These are phyloP conservation scores for Saksenaea vasiformis DNA, from an alignment of 371 early-diverging fungal genomes.

Conservation along the genomic window DNA sequence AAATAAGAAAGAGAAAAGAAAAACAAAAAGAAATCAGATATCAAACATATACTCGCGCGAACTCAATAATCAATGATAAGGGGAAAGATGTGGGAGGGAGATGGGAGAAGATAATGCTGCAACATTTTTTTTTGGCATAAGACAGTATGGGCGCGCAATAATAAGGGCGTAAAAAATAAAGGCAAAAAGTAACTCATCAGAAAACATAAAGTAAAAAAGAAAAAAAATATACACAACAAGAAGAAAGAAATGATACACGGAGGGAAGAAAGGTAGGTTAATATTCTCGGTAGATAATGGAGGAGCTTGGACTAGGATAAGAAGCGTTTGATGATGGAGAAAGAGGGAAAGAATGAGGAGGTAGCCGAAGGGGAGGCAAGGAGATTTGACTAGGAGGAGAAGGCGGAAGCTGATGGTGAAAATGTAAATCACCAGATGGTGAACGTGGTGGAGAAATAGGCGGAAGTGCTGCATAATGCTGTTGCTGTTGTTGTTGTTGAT, in stretches of 20 bases:
- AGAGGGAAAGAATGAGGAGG: conserved; percentile 28
- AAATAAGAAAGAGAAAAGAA: neutral
- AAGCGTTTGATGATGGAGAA: conserved; percentile 29
- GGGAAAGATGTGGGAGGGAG: conserved; percentile 21
- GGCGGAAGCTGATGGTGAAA: neutral
- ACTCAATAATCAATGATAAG: conserved; percentile 22
- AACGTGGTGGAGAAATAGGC: conserved; percentile 51
- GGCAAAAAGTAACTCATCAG: neutral
- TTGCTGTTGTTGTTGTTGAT: conserved; percentile 29
- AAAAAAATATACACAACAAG: neutral
- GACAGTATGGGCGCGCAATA: neutral
- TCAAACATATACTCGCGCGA: conserved; percentile 1
- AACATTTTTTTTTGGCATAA: neutral
- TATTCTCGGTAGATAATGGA: neutral
- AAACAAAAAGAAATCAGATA: neutral
- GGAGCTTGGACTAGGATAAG: conserved; percentile 38
- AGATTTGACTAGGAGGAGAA: conserved; percentile 12
- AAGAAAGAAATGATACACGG: conserved; percentile 7
- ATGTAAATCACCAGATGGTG: conserved; percentile 18
- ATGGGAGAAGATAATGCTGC: neutral
- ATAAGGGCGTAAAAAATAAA: conserved; percentile 2
- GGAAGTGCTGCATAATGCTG: conserved; percentile 31
- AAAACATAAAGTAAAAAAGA: neutral
- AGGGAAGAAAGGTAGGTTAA: conserved; percentile 10
- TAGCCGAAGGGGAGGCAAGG: conserved; percentile 36